Evolutionary conservation across 768 basidiomycete species (phyloP).

Genomic region (Mycena indigotica): DNA sequence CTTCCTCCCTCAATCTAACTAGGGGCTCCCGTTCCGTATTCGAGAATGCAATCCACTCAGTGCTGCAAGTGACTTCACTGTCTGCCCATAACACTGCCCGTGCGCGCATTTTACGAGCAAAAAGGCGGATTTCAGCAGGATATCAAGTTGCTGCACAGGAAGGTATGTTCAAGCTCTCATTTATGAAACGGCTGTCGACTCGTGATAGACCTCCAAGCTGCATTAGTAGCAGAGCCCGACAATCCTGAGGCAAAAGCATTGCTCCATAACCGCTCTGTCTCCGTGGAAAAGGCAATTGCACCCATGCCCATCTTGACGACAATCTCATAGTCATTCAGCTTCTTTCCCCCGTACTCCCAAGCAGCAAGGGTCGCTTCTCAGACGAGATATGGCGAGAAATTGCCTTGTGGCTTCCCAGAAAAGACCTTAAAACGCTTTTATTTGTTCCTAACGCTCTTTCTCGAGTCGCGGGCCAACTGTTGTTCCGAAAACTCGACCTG

Average conservation of each 20-base stretch:
- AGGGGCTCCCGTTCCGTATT: conserved; percentile 62
- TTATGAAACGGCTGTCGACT: conserved; percentile 7
- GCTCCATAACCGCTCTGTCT: conserved; percentile 55
- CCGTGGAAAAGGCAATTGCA: conserved; percentile 56
- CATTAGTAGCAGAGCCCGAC: conserved; percentile 63
- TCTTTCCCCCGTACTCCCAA: conserved; percentile 40
- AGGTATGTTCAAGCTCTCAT: conserved; percentile 41
- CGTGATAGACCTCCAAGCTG: conserved; percentile 63
- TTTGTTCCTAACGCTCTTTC: conserved; percentile 68
- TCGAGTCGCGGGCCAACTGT: conserved; percentile 65
- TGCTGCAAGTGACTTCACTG: conserved; percentile 58
- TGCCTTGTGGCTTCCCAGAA: conserved; percentile 59
- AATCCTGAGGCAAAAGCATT: conserved; percentile 69
- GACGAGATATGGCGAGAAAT: conserved; percentile 75
- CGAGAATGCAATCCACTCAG: conserved; percentile 76
- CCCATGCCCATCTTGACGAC: neutral
- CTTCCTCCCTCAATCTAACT: conserved; percentile 8
- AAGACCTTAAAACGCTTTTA: conserved; percentile 65
- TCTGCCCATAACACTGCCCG: conserved; percentile 54
- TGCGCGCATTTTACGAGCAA: conserved; percentile 68
- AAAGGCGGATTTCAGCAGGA: conserved; percentile 62
- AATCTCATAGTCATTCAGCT: conserved; percentile 30
- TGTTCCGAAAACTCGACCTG: conserved; percentile 66
- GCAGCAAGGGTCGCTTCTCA: conserved; percentile 57
- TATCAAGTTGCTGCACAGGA: conserved; percentile 64